Conservation (phyloP, 495 filamentous ascomycete species). For the Pyronema omphalodes region DNA sequence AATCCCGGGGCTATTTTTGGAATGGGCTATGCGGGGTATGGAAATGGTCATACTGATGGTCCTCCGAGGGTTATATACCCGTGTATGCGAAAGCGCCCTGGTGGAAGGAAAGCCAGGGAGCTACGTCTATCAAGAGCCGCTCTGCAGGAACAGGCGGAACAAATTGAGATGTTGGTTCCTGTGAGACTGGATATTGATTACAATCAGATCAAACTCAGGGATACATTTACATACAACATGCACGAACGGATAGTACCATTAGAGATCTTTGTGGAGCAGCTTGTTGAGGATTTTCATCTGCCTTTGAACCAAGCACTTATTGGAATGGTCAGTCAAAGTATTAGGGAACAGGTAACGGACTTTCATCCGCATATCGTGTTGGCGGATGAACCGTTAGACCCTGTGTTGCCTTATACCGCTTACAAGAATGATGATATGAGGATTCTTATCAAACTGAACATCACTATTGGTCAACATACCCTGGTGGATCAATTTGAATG, state of each 20-base stretch:
- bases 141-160: conserved; percentile 64
- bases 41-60: conserved; percentile 61
- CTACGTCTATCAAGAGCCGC: conserved; percentile 59
- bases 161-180: conserved; percentile 77
- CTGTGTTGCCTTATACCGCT: conserved; percentile 72
- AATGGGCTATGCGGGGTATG: conserved; percentile 73
- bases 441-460: conserved; percentile 84
- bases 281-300: conserved; percentile 81
- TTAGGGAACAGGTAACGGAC: conserved; percentile 79
- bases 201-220: conserved; percentile 86
- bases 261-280: conserved; percentile 66
- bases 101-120: conserved; percentile 50
- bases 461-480: conserved; percentile 89
- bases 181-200: conserved; percentile 84
- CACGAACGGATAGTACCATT: conserved; percentile 66
- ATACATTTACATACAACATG: conserved; percentile 97
- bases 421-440: conserved; percentile 99
- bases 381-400: conserved; percentile 78
- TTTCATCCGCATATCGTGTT: conserved; percentile 81
- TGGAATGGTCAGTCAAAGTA: conserved; percentile 58
- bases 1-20: conserved; percentile 52
- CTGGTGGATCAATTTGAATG: conserved; percentile 96
- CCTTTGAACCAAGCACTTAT: conserved; percentile 51
- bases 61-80: conserved; percentile 53
- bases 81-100: conserved; percentile 47